Evolutionary conservation across 108 stramenopile species (phyloP), one percentile per base, ranked within the genome.

Genomic region (Fistulifera pelliculosa): DNA sequence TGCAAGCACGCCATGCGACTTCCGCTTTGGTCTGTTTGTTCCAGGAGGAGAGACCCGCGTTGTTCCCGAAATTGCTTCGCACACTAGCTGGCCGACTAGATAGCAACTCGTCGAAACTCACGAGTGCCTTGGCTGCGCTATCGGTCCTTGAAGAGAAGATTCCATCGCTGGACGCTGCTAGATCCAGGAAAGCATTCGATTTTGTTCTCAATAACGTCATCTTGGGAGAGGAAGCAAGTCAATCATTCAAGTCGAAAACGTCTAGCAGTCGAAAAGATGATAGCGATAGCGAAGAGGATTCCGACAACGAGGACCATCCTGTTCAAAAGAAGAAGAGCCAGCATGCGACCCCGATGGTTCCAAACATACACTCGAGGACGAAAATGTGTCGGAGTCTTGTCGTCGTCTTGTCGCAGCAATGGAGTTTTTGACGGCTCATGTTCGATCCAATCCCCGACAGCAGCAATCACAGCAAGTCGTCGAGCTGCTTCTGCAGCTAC

Each of bases 1-100:
- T 86, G 54, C 87, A 93, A 70, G 90, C 90, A n/a, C 64, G 65
- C 19, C 68, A 84, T 65, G 80, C 87, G n/a, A 77, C 84, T 21
- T 55, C 64, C 28, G 79, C 84, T 0, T 66, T 91, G 21, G 72
- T 75, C 40, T 85, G 47, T 56, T 76, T 11, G 61, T 65, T 22
- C 66, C 68, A 49, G 21, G 58, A 58, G 16, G 48, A 49, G 50
- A 23, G 28, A 38, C 27, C 28, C 41, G 48, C 41, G 28, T 5
- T 19, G 7, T 55, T 90, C 1, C 54, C 86, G 15, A 70, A 72
- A 44, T 68, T 77, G 10, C 66, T 90, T 17, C 72, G 77, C 40
- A 62, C 76, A 43, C 79, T 81, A 26, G 75, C 76, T 21, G 69
- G 74, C 0, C 57, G 81, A 24, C 43, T 58, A 3, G 6, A 63